Evolutionary conservation across 2,329 filamentous ascomycete genomes (phyloP).

Genomic region (Fusarium mangiferae): DNA sequence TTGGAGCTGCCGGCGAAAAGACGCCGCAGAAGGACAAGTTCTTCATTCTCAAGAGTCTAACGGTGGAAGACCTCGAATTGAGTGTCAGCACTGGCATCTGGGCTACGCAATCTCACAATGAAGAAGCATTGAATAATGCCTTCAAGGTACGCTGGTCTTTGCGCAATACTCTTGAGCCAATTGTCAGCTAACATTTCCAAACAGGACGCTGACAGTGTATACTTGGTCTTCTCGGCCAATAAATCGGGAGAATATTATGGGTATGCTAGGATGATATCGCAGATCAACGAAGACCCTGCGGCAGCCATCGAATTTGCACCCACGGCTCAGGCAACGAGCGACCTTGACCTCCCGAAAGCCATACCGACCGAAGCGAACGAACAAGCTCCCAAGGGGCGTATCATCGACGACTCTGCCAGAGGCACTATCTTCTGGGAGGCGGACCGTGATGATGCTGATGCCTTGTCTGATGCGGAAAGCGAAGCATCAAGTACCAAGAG

Average conservation of each 20-base stretch:
- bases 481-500: constrained; percentile 53
- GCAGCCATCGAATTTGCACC: constrained; percentile 76
- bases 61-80: constrained; percentile 86
- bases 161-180: neutral
- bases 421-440: constrained; percentile 98
- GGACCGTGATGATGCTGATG: constrained; percentile 66
- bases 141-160: constrained; percentile 70
- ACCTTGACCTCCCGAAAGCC: constrained; percentile 78
- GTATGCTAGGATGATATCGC: constrained; percentile 89
- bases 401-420: constrained; percentile 92
- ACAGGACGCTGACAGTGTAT: constrained; percentile 84
- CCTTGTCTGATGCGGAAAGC: constrained; percentile 55
- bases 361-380: constrained; percentile 83
- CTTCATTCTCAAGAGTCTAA: constrained; percentile 94
- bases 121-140: constrained; percentile 82
- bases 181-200: neutral
- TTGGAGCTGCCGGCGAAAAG: constrained; percentile 8
- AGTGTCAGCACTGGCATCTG: constrained; percentile 90
- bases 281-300: constrained; percentile 80
- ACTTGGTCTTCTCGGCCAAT: constrained; percentile 94
- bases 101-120: constrained; percentile 96
- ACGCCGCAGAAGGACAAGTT: constrained; percentile 73
- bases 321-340: constrained; percentile 67
- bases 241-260: constrained; percentile 98
- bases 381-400: constrained; percentile 81